A percentile compares a stretch with the other conserved stretches of the same genome.
These are phyloP conservation scores for Ophiocordyceps camponoti-leonardi DNA, from an alignment of 2,329 filamentous ascomycete species.

Conservation along the genomic window DNA sequence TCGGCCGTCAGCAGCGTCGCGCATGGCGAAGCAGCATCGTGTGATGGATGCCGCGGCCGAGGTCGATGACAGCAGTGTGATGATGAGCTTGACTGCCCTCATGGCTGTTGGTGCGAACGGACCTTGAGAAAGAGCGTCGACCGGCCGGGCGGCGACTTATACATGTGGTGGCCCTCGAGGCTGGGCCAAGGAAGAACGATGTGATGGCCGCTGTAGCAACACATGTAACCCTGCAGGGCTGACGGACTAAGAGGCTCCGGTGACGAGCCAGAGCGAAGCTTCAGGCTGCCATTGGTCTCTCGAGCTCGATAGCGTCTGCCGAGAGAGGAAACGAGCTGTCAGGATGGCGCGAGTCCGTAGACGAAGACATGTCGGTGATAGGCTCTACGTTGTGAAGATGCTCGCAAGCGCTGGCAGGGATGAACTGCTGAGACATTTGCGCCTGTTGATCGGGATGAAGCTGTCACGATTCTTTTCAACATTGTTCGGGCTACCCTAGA, in stretches of 20 bases:
- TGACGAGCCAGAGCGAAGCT: conserved; percentile 1
- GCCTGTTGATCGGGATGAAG: not conserved
- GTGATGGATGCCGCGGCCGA: conserved; percentile 1
- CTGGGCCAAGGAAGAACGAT: not conserved
- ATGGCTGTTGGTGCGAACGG: conserved; percentile 2
- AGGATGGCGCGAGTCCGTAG: not conserved
- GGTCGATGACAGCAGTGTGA: conserved; percentile 6
- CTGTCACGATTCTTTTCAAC: not conserved
- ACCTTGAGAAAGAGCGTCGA: not conserved
- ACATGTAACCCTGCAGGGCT: not conserved
- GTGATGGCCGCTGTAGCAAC: not conserved
- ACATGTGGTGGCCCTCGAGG: no score
- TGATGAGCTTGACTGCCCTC: not conserved
- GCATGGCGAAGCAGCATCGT: conserved; percentile 13
- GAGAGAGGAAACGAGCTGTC: conserved; percentile 1
- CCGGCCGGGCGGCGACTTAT: not conserved
- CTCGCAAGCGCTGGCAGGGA: not conserved
- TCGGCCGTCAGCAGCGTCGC: conserved; percentile 8
- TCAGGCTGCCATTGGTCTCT: conserved; percentile 2
- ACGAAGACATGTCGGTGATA: not conserved
- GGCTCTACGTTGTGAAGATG: not conserved
- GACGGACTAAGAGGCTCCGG: not conserved
- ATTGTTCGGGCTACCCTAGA: no score
- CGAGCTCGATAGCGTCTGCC: not conserved
- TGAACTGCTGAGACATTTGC: not conserved